Percentiles rank a stretch among this genome's conserved stretches.
Evolutionary conservation across 768 basidiomycete species (phyloP).

Genomic region (Phaeotremella fagi): DNA sequence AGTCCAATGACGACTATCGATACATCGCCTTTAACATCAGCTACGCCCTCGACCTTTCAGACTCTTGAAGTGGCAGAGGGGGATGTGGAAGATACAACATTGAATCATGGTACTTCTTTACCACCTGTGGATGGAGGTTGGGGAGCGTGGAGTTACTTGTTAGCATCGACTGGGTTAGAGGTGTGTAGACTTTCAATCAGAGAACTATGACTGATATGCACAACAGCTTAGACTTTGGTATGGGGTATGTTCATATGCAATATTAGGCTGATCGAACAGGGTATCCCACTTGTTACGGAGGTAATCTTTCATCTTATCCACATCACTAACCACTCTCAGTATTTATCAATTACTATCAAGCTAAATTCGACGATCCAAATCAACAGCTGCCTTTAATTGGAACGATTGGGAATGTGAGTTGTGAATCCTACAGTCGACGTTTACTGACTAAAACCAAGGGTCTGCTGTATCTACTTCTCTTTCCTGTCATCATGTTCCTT

Average conservation of each 20-base stretch:
- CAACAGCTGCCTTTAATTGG: slow-evolving; percentile 19
- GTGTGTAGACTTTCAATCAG: slow-evolving; percentile 1
- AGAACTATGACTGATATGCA: too few relatives aligned
- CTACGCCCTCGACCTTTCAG: too few relatives aligned
- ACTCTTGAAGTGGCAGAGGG: too few relatives aligned
- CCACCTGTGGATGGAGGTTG: slow-evolving; percentile 26
- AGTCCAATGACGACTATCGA: too few relatives aligned
- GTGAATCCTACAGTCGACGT: neutral
- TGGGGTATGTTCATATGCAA: slow-evolving; percentile 11
- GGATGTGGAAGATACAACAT: too few relatives aligned
- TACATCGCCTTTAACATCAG: too few relatives aligned
- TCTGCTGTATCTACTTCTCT: slow-evolving; percentile 24
- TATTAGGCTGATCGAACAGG: slow-evolving; percentile 3
- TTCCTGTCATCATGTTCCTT: slow-evolving; percentile 17
- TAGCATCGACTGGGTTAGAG: slow-evolving; percentile 22
- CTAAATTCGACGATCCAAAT: slow-evolving; percentile 7
- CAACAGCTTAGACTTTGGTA: slow-evolving; percentile 9
- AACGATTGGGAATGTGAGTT: slow-evolving; percentile 17
- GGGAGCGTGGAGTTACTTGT: slow-evolving; percentile 27
- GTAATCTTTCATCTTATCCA: neutral
- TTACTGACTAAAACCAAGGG: slow-evolving; percentile 7
- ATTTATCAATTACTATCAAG: slow-evolving; percentile 21
- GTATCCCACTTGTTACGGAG: slow-evolving; percentile 17
- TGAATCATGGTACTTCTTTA: too few relatives aligned
- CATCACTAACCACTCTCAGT: slow-evolving; percentile 5